Percentiles rank a stretch among this genome's conserved stretches.
These are phyloP conservation scores for Musa balbisiana DNA, from an alignment of 202 grass and related monocot species.

Conservation along the genomic window DNA sequence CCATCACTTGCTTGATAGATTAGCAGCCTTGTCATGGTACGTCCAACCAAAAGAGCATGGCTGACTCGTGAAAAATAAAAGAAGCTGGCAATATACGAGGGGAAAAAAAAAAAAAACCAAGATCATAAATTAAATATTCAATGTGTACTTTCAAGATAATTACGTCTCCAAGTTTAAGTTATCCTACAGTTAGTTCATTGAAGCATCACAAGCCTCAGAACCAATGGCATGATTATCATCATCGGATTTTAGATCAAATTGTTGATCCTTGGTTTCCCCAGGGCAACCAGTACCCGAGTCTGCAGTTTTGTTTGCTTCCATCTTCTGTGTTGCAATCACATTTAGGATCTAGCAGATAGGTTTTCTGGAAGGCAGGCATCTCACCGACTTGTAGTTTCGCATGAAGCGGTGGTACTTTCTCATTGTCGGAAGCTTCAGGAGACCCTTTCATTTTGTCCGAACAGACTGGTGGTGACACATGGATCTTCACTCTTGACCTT, in stretches of 20 bases:
- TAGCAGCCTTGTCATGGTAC: too few relatives aligned
- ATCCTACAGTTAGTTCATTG: constrained; percentile 47
- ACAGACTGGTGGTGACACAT: constrained; percentile 7
- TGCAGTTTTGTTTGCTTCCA: too few relatives aligned
- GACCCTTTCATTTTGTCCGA: constrained; percentile 30
- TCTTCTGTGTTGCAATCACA: too few relatives aligned
- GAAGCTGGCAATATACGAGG: too few relatives aligned
- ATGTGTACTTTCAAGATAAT: neutral
- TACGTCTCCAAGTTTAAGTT: neutral
- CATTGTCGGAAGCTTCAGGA: constrained; percentile 19
- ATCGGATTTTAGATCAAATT: constrained; percentile 30
- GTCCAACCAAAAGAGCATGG: too few relatives aligned
- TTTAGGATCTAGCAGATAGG: neutral
- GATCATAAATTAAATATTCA: neutral
- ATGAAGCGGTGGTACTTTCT: constrained; percentile 17
- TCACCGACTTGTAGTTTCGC: constrained; percentile 3
- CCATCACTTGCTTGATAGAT: too few relatives aligned
- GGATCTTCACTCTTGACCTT: constrained; percentile 22
- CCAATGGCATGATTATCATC: constrained; percentile 40
- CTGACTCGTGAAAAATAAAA: too few relatives aligned
- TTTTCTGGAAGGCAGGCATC: neutral
- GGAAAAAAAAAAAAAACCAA: too few relatives aligned
- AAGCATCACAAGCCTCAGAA: constrained; percentile 49
- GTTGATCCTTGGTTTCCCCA: too few relatives aligned
- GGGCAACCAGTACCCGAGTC: too few relatives aligned